Conservation (phyloP, 2,329 filamentous ascomycete species). For the Acarospora socialis region DNA sequence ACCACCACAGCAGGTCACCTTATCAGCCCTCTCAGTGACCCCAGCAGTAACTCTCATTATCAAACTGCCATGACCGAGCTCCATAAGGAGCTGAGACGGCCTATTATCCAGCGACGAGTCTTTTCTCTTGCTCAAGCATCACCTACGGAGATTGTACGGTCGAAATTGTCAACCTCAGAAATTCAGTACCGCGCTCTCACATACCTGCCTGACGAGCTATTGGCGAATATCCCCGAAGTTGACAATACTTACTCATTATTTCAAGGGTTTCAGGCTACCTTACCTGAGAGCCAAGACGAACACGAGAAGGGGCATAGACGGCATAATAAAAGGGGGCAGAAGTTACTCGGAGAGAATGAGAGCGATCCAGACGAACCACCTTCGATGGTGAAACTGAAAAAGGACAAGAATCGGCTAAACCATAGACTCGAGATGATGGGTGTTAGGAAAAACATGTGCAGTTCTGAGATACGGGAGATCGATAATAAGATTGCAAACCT, state of each 20-base stretch:
- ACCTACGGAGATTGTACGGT: slow-evolving; percentile 86
- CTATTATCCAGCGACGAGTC: slow-evolving; percentile 72
- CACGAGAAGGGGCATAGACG: slow-evolving; percentile 55
- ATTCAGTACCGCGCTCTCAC: slow-evolving; percentile 88
- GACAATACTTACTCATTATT: slow-evolving; percentile 84
- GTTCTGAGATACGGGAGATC: slow-evolving; percentile 88
- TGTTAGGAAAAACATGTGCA: slow-evolving; percentile 93
- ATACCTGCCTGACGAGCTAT: slow-evolving; percentile 77
- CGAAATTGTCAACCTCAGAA: slow-evolving; percentile 75
- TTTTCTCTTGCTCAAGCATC: slow-evolving; percentile 84
- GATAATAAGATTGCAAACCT: slow-evolving; percentile 94
- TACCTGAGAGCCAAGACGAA: slow-evolving; percentile 54
- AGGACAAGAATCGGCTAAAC: slow-evolving; percentile 64
- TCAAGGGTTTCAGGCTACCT: slow-evolving; percentile 84
- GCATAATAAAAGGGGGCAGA: slow-evolving; percentile 59
- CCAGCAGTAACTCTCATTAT: slow-evolving; percentile 51
- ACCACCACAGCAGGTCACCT: slow-evolving; percentile 85
- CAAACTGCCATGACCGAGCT: slow-evolving; percentile 78
- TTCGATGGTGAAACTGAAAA: slow-evolving; percentile 58
- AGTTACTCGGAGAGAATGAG: slow-evolving; percentile 53
- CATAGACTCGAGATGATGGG: slow-evolving; percentile 83
- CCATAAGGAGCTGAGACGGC: slow-evolving; percentile 74
- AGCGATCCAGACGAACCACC: slow-evolving; percentile 48
- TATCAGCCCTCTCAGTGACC: slow-evolving; percentile 43
- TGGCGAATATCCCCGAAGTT: slow-evolving; percentile 75